phyloP scores from a whole-genome alignment of 148 eudicot genomes.

The Chenopodium quinoa region DNA sequence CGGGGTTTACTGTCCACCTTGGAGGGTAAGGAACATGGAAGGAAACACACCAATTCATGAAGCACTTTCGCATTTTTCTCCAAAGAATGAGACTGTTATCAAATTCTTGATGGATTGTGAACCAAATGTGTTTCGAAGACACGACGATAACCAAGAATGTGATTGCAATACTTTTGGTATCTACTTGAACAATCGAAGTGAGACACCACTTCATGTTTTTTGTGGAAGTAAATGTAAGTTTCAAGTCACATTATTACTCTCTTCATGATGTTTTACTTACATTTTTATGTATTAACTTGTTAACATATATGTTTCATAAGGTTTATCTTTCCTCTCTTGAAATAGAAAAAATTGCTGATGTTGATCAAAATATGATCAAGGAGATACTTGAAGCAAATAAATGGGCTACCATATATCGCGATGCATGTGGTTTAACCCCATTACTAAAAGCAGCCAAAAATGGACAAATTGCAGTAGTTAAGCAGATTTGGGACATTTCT shows the following conservation, averaged over 20 bases:
- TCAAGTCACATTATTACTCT: neutral
- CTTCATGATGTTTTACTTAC: neutral
- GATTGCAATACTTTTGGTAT: no score
- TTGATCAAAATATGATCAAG: neutral
- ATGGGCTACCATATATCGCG: neutral
- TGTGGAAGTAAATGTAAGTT: slow-evolving; percentile 2
- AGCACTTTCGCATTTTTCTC: slow-evolving; percentile 1
- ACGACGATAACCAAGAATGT: no score
- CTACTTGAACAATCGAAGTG: slow-evolving; percentile 1
- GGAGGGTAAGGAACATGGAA: slow-evolving; percentile 23
- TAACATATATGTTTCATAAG: no score
- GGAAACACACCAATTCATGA: slow-evolving; percentile 24
- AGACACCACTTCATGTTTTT: slow-evolving; percentile 24
- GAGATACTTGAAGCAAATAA: neutral
- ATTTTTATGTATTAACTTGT: no score
- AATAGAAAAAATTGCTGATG: neutral
- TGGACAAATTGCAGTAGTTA: neutral
- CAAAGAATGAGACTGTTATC: neutral
- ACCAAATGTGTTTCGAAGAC: neutral
- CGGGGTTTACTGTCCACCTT: slow-evolving; percentile 13
- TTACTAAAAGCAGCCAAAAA: slow-evolving; percentile 1
- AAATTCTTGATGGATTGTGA: neutral
- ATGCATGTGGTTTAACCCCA: slow-evolving; percentile 8
- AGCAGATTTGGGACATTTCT: neutral
- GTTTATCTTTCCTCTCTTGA: neutral